A percentile compares a stretch with the other conserved stretches of the same genome.
These are phyloP conservation scores for Talaromyces nanjingensis DNA, from an alignment of 495 filamentous ascomycete species.

Conservation along the genomic window DNA sequence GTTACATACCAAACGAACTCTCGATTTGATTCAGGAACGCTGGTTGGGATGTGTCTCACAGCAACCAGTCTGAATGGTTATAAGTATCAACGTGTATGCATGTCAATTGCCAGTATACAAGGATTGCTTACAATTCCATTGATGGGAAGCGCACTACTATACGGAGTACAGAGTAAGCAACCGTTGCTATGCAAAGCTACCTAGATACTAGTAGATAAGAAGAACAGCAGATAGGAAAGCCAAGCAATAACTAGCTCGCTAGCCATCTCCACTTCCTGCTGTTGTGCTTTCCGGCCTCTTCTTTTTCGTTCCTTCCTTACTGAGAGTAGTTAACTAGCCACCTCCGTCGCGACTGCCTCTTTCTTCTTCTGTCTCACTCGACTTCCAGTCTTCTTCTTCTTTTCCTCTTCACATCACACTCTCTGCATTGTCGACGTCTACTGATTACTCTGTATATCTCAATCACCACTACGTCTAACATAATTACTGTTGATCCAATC, in stretches of 20 bases:
- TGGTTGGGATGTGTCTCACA: background rate
- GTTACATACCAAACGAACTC: background rate
- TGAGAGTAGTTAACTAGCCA: background rate
- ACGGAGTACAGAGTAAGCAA: too few species aligned
- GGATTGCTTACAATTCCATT: too few species aligned
- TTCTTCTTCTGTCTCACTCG: slow-evolving; percentile 17
- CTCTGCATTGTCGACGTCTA: background rate
- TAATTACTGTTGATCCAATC: slow-evolving; percentile 6
- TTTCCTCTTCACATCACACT: slow-evolving; percentile 9
- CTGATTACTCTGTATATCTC: background rate
- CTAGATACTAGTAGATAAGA: too few species aligned
- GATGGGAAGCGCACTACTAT: too few species aligned
- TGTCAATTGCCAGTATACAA: too few species aligned
- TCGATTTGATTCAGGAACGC: background rate
- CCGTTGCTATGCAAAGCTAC: background rate
- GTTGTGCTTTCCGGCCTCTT: background rate
- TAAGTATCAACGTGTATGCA: background rate
- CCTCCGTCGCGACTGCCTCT: too few species aligned
- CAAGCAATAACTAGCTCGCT: background rate
- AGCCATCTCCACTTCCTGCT: background rate
- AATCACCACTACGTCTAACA: background rate
- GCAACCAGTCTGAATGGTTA: background rate
- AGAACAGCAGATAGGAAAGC: background rate
- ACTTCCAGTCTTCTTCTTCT: slow-evolving; percentile 16
- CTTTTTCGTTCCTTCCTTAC: slow-evolving; percentile 2